These are phyloP conservation scores for Ophiostoma ips DNA, from an alignment of 2,329 filamentous ascomycete genomes.

Conservation along the genomic window DNA sequence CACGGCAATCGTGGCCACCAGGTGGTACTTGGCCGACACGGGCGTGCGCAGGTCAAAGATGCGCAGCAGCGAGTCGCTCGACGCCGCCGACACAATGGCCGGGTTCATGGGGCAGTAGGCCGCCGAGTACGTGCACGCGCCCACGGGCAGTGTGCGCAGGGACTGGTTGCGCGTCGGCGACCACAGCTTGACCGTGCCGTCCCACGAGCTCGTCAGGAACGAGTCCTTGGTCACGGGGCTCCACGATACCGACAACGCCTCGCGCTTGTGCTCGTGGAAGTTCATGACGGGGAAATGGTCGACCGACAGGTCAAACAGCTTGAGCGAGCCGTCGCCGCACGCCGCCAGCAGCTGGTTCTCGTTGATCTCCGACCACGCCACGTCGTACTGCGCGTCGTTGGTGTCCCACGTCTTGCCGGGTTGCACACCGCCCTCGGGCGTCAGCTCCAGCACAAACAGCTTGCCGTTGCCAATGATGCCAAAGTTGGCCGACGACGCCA, in stretches of 20 bases:
- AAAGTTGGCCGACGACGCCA: conserved; percentile 86
- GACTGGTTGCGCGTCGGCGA: conserved; percentile 63
- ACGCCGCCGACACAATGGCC: conserved; percentile 72
- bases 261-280: conserved; percentile 85
- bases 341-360: conserved; percentile 86
- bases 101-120: conserved; percentile 81
- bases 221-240: conserved; percentile 81
- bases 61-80: conserved; percentile 76
- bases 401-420: conserved; percentile 84
- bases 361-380: conserved; percentile 90
- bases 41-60: conserved; percentile 88
- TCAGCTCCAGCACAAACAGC: conserved; percentile 71
- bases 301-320: conserved; percentile 77
- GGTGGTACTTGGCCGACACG: conserved; percentile 73
- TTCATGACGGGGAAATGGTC: conserved; percentile 77
- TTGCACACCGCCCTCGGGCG: conserved; percentile 60
- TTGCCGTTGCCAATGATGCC: conserved; percentile 93
- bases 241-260: conserved; percentile 88
- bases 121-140: conserved; percentile 89
- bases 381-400: conserved; percentile 90
- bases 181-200: conserved; percentile 95
- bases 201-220: conserved; percentile 88
- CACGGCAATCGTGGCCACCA: conserved; percentile 69
- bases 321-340: conserved; percentile 85
- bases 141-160: conserved; percentile 74